These are phyloP conservation scores for Hirschioporus abietinus DNA, from an alignment of 768 basidiomycete species.

Conservation along the genomic window DNA sequence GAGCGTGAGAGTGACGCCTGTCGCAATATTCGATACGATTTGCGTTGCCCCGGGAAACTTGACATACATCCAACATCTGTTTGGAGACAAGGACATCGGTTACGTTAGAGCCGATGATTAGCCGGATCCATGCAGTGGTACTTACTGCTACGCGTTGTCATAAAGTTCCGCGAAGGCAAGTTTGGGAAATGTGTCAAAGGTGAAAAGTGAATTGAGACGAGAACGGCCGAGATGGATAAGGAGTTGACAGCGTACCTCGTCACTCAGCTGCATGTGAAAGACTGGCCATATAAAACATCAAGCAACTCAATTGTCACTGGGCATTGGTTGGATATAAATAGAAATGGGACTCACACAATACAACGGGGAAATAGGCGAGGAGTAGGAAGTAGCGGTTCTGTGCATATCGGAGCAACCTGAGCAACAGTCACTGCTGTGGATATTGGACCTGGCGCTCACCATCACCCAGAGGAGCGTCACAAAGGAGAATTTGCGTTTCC, in stretches of 20 bases:
- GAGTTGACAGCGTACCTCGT: neutral
- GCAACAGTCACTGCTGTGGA: neutral
- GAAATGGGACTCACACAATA: neutral
- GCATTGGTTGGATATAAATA: neutral
- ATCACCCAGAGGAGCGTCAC: constrained; percentile 9
- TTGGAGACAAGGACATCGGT: neutral
- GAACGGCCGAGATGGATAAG: neutral
- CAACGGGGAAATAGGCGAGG: neutral
- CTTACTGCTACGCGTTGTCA: neutral
- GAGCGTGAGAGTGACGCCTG: constrained; percentile 1
- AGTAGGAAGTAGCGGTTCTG: neutral
- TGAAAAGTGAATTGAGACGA: neutral
- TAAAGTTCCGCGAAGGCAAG: neutral
- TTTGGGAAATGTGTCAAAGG: neutral
- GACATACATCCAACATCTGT: neutral
- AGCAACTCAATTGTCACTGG: neutral
- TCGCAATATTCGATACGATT: neutral
- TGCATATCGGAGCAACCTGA: neutral
- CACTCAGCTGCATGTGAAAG: constrained; percentile 1
- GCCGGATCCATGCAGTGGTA: neutral
- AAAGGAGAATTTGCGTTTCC: constrained; percentile 9
- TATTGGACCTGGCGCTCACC: neutral
- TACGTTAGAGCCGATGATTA: neutral
- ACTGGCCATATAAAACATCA: too few species aligned
- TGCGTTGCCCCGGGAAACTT: neutral